Conservation (phyloP, 768 basidiomycete genomes). For the Lactifluus piperatus region DNA sequence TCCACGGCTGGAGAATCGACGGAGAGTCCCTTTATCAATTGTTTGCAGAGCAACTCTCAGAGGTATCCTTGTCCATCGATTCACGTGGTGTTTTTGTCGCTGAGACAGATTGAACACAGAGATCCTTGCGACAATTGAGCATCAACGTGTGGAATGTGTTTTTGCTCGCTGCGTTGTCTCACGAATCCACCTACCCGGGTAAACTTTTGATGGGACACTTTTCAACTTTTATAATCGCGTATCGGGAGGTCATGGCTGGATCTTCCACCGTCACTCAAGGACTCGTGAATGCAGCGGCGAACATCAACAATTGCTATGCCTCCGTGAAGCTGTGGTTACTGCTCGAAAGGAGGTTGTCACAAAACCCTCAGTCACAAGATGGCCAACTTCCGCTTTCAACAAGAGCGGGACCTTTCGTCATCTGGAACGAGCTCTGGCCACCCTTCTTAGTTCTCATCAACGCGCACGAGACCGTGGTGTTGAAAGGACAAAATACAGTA, state of each 20-base stretch:
- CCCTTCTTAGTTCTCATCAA: slow-evolving; percentile 49
- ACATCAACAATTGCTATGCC: slow-evolving; percentile 61
- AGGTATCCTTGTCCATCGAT: not conserved
- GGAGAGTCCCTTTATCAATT: slow-evolving; percentile 33
- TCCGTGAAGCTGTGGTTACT: slow-evolving; percentile 67
- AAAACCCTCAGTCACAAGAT: slow-evolving; percentile 1
- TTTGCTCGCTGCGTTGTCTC: slow-evolving; percentile 41
- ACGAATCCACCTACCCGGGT: slow-evolving; percentile 30
- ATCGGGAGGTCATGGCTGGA: slow-evolving; percentile 32
- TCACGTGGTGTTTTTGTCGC: not conserved
- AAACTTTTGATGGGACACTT: slow-evolving; percentile 43
- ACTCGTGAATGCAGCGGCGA: slow-evolving; percentile 35
- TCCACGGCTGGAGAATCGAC: slow-evolving; percentile 38
- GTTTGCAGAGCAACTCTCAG: slow-evolving; percentile 26
- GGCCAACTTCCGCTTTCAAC: slow-evolving; percentile 4
- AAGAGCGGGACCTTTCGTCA: slow-evolving; percentile 29
- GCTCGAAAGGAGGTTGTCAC: slow-evolving; percentile 35
- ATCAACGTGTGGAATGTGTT: slow-evolving; percentile 63
- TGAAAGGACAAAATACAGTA: slow-evolving; percentile 30
- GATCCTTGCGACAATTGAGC: slow-evolving; percentile 23
- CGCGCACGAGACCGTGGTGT: slow-evolving; percentile 41
- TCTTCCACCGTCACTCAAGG: slow-evolving; percentile 28
- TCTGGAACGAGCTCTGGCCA: slow-evolving; percentile 78
- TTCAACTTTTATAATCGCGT: slow-evolving; percentile 38
- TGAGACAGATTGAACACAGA: not conserved